phyloP scores from a whole-genome alignment of 768 basidiomycete species.

The Naganishia vaughanmartiniae region DNA sequence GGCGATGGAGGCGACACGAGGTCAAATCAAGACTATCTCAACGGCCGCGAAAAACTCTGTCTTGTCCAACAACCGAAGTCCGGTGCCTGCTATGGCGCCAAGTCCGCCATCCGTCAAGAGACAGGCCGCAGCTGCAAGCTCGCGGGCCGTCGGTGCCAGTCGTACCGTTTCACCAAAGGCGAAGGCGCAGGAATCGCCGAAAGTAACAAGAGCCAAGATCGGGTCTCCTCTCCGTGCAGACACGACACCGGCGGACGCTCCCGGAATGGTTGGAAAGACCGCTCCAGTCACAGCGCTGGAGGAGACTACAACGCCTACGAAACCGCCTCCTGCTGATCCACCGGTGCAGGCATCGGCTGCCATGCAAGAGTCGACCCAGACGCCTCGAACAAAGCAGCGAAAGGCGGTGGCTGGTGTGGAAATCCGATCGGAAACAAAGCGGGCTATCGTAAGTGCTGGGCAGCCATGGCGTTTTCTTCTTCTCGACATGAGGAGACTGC shows the following conservation, averaged over 20 bases:
- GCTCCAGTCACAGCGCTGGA: background rate
- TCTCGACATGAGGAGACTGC: no score
- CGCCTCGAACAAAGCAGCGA: slow-evolving; percentile 16
- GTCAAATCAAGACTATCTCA: slow-evolving; percentile 20
- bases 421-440: slow-evolving; percentile 17
- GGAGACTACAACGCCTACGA: background rate
- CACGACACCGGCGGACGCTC: background rate
- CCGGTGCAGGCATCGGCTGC: background rate
- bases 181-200: background rate
- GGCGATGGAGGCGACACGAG: slow-evolving; percentile 18
- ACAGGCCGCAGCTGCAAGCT: background rate
- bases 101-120: background rate
- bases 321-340: background rate
- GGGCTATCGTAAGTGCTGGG: slow-evolving; percentile 19
- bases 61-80: slow-evolving; percentile 12
- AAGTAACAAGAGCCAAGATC: background rate
- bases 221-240: background rate
- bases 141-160: no score
- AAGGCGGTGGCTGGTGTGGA: slow-evolving; percentile 28
- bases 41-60: slow-evolving; percentile 17
- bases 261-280: background rate
- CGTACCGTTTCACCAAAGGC: background rate
- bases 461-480: no score
- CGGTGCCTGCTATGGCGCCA: background rate
- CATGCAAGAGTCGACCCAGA: background rate